Percentiles rank a stretch among this genome's conserved stretches.
These are phyloP conservation scores for Neurospora sublineolata DNA, from an alignment of 495 filamentous ascomycete genomes.

Conservation along the genomic window DNA sequence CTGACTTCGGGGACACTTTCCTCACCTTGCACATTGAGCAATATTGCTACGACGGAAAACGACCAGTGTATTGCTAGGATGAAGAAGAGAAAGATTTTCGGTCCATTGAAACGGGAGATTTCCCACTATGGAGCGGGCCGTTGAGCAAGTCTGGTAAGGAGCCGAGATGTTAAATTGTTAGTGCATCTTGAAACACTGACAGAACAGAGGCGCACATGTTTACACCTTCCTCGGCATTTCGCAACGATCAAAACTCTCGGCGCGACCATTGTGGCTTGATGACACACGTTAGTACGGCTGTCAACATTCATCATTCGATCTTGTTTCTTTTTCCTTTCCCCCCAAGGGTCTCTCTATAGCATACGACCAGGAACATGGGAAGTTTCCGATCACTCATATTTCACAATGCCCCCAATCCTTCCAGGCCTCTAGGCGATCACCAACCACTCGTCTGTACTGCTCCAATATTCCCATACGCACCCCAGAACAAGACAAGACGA, in stretches of 20 bases:
- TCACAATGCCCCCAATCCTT: neutral
- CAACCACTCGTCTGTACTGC: neutral
- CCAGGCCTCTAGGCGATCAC: neutral
- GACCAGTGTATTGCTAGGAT: neutral
- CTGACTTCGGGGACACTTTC: neutral
- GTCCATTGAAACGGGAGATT: neutral
- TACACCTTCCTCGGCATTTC: neutral
- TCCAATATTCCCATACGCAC: neutral
- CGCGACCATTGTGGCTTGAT: neutral
- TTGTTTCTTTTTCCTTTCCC: neutral
- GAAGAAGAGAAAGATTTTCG: neutral
- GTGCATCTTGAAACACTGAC: neutral
- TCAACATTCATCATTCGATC: neutral
- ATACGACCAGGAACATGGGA: neutral
- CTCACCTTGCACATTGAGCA: neutral
- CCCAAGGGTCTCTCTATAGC: neutral
- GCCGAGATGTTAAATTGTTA: neutral
- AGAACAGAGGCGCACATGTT: neutral
- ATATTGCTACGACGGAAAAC: neutral
- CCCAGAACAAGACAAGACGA: neutral
- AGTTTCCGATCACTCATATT: neutral
- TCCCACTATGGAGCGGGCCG: neutral
- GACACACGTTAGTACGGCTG: neutral
- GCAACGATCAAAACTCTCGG: neutral
- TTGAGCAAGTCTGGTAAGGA: neutral